Evolutionary conservation across 495 filamentous ascomycete species (phyloP).

Genomic region (Podospora conica): DNA sequence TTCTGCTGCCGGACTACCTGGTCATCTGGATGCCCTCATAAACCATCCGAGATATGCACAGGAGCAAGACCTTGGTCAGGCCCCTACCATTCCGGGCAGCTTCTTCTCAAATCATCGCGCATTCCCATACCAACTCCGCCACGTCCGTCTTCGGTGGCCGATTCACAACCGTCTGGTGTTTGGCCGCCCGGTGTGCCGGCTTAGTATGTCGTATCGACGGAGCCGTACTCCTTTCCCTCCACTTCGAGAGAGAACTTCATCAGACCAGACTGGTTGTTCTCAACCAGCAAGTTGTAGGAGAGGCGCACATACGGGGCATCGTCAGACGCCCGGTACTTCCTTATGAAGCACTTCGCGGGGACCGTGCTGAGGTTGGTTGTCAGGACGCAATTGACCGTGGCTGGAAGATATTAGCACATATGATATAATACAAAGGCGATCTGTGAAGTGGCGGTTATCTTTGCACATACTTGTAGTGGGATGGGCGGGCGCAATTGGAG

Average conservation of each 20-base stretch:
- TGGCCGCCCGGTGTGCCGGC: neutral
- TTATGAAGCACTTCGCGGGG: neutral
- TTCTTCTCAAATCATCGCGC: neutral
- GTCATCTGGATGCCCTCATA: neutral
- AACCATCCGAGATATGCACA: neutral
- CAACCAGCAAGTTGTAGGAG: neutral
- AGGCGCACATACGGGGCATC: neutral
- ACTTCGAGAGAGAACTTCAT: neutral
- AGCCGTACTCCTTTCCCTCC: neutral
- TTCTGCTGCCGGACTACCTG: neutral
- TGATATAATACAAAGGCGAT: too few relatives aligned
- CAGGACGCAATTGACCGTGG: neutral
- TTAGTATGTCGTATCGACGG: neutral
- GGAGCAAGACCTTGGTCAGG: neutral
- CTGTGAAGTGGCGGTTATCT: too few relatives aligned
- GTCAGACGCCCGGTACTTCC: neutral
- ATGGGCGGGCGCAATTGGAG: neutral
- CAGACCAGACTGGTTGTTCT: neutral
- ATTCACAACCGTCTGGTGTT: neutral
- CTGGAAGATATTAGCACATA: neutral
- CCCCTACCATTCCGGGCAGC: neutral
- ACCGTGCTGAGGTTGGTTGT: neutral
- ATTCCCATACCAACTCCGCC: neutral
- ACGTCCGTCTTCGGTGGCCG: neutral
- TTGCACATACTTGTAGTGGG: neutral